Percentiles rank a stretch among this genome's conserved stretches.
Conservation (phyloP, 164 flowering plant species). For the Berberis thunbergii region DNA sequence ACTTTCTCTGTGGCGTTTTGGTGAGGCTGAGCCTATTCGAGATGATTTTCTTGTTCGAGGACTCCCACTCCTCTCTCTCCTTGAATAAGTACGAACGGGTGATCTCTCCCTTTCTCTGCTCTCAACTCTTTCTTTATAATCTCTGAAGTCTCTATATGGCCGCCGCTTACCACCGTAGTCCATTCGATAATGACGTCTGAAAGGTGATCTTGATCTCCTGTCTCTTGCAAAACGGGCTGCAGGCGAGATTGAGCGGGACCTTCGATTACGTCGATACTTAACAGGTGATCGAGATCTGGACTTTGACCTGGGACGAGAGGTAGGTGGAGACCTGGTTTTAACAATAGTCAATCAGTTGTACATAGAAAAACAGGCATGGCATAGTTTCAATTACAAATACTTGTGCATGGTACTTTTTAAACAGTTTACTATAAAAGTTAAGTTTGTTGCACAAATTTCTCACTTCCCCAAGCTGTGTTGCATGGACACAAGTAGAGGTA, state of each 20-base stretch:
- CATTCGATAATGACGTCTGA: conserved; percentile 49
- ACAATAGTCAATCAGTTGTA: not conserved
- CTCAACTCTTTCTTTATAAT: conserved; percentile 39
- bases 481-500: no score
- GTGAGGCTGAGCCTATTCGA: conserved; percentile 16
- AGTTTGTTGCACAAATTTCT: no score
- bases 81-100: conserved; percentile 43
- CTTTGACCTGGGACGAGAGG: conserved; percentile 43
- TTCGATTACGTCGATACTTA: conserved; percentile 38
- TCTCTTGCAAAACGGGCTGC: conserved; percentile 38
- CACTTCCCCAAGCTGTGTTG: no score
- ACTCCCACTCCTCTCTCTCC: conserved; percentile 69
- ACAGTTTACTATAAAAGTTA: no score
- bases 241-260: conserved; percentile 82
- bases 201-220: conserved; percentile 73
- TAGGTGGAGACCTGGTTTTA: conserved; percentile 53
- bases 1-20: conserved; percentile 25
- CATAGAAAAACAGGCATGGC: not conserved
- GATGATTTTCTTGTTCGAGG: conserved; percentile 42
- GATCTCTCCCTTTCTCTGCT: conserved; percentile 50
- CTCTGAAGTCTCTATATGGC: conserved; percentile 41
- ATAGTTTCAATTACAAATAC: not conserved
- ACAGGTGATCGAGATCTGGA: conserved; percentile 81
- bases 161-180: conserved; percentile 43
- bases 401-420: not conserved